Conservation (phyloP, 352 stramenopile species). For the Plasmopara muralis region DNA sequence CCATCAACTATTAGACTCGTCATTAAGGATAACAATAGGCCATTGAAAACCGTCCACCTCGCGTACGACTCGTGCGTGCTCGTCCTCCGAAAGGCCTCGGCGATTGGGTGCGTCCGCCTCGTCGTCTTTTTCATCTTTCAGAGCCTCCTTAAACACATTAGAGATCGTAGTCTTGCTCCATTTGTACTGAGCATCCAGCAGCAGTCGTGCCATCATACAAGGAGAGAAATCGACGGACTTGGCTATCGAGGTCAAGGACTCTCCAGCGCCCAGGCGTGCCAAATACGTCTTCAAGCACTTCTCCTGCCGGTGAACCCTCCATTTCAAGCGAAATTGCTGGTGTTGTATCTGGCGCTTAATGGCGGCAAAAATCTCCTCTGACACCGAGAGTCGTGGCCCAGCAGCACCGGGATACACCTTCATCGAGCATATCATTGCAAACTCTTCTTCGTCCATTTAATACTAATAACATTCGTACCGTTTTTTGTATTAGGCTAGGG, state of each 20-base stretch:
- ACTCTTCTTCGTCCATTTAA: conserved; percentile 46
- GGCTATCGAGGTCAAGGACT: conserved; percentile 37
- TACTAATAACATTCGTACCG: too few relatives aligned
- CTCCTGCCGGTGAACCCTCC: conserved; percentile 52
- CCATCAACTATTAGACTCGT: neutral
- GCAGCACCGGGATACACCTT: conserved; percentile 20
- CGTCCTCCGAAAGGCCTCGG: conserved; percentile 21
- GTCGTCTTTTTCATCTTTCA: conserved; percentile 22
- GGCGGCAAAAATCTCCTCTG: conserved; percentile 42
- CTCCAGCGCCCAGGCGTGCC: conserved; percentile 24
- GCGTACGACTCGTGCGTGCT: conserved; percentile 24
- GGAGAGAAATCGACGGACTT: conserved; percentile 46
- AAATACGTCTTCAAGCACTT: conserved; percentile 52
- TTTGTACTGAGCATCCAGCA: conserved; percentile 48
- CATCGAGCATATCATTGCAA: conserved; percentile 41
- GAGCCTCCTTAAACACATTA: conserved; percentile 51
- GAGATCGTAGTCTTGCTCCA: conserved; percentile 67
- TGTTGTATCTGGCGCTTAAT: conserved; percentile 57
- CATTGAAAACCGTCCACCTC: conserved; percentile 15
- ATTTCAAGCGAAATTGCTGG: conserved; percentile 31
- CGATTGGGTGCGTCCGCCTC: conserved; percentile 4
- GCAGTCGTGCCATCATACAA: conserved; percentile 58
- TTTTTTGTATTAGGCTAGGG: too few relatives aligned
- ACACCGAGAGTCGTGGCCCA: conserved; percentile 25
- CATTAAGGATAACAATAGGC: neutral